Conservation (phyloP, 78 protist genomes). For the Polysphondylium violaceum region DNA sequence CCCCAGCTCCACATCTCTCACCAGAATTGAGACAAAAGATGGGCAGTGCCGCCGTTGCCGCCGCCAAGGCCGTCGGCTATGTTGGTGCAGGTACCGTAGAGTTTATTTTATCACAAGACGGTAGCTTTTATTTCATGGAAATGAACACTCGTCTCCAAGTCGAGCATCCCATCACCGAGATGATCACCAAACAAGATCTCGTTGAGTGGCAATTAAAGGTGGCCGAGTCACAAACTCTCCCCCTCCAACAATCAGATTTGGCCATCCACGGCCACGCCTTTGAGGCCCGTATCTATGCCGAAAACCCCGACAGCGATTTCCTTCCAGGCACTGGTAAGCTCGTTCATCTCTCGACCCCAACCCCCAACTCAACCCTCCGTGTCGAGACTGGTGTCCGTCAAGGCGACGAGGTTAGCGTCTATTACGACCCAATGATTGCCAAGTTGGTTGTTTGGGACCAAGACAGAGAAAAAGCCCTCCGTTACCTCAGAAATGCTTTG, state of each 20-base stretch:
- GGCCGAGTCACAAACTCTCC: slow-evolving; percentile 74
- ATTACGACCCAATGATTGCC: slow-evolving; percentile 96
- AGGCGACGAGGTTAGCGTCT: slow-evolving; percentile 92
- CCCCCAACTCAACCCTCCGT: slow-evolving; percentile 19
- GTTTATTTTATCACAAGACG: slow-evolving; percentile 87
- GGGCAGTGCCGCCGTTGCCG: slow-evolving; percentile 95
- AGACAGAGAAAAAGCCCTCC: slow-evolving; percentile 73
- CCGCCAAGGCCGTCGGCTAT: slow-evolving; percentile 95
- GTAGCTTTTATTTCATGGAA: slow-evolving; percentile 93
- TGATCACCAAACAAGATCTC: slow-evolving; percentile 92
- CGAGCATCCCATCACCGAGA: slow-evolving; percentile 95
- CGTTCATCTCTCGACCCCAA: slow-evolving; percentile 82
- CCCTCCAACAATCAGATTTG: slow-evolving; percentile 81
- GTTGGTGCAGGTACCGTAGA: slow-evolving; percentile 98
- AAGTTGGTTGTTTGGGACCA: slow-evolving; percentile 90
- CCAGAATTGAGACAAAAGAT: slow-evolving; percentile 85
- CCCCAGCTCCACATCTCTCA: slow-evolving; percentile 91
- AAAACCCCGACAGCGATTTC: slow-evolving; percentile 91
- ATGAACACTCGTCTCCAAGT: slow-evolving; percentile 96
- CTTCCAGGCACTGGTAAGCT: slow-evolving; percentile 93
- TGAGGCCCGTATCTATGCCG: slow-evolving; percentile 96
- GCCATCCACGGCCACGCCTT: slow-evolving; percentile 86
- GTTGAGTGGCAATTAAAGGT: slow-evolving; percentile 93
- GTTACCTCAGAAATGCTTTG: slow-evolving; percentile 64
- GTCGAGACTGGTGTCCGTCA: slow-evolving; percentile 91